Evolutionary conservation across 768 basidiomycete genomes (phyloP).

Genomic region (Lyophyllum atratum): DNA sequence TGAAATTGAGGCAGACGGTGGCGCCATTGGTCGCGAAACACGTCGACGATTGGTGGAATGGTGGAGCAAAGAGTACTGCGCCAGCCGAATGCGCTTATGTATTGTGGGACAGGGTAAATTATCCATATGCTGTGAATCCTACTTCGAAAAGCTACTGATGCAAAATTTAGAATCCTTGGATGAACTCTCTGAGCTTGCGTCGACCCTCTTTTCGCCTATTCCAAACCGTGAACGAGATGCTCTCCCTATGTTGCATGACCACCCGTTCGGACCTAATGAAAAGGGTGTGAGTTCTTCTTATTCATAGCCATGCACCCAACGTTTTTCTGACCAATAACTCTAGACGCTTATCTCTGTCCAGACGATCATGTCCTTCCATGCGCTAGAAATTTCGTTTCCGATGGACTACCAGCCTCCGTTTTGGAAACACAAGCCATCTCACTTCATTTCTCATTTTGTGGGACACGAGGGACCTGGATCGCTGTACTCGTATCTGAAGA

Average conservation of each 20-base stretch:
- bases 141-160: not conserved
- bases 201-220: constrained; percentile 71
- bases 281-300: constrained; percentile 56
- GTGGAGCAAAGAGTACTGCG: constrained; percentile 83
- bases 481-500: constrained; percentile 86
- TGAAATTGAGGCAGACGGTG: constrained; percentile 73
- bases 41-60: constrained; percentile 80
- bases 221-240: constrained; percentile 60
- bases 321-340: not conserved
- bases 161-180: constrained; percentile 66
- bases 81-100: constrained; percentile 79
- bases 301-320: not conserved
- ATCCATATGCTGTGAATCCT: not conserved
- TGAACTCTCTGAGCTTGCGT: constrained; percentile 62
- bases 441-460: constrained; percentile 78
- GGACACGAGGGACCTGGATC: constrained; percentile 96
- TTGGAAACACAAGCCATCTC: constrained; percentile 78
- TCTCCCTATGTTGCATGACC: constrained; percentile 66
- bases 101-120: constrained; percentile 73
- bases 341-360: constrained; percentile 84
- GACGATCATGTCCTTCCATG: constrained; percentile 87
- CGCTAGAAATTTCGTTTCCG: constrained; percentile 80
- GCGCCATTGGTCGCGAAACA: constrained; percentile 76
- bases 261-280: constrained; percentile 74
- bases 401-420: constrained; percentile 70